Percentiles rank a stretch among this genome's conserved stretches.
Evolutionary conservation across 2,329 filamentous ascomycete species (phyloP).

Genomic region (Chaetomium globosum): DNA sequence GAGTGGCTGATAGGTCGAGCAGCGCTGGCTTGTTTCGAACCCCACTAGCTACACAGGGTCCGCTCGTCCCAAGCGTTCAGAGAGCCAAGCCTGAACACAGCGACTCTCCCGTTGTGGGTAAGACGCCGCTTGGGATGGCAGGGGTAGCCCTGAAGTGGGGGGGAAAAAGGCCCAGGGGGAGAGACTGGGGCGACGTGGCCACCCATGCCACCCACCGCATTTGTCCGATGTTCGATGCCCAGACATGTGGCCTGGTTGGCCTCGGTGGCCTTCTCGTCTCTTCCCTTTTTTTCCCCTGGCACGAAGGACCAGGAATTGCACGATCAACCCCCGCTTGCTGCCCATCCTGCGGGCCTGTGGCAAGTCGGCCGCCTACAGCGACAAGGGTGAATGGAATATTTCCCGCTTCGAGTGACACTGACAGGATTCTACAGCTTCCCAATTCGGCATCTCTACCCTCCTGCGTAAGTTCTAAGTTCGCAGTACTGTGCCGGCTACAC

Average conservation of each 20-base stretch:
- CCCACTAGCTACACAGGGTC: slow-evolving; percentile 27
- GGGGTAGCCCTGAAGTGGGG: slow-evolving; percentile 15
- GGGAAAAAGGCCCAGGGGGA: neutral
- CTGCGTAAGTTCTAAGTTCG: neutral
- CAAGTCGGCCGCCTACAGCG: slow-evolving; percentile 18
- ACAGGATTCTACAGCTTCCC: neutral
- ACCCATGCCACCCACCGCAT: neutral
- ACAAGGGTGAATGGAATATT: neutral
- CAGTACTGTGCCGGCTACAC: neutral
- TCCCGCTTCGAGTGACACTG: neutral
- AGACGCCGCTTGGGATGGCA: slow-evolving; percentile 15
- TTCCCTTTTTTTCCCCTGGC: neutral
- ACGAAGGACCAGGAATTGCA: slow-evolving; percentile 4
- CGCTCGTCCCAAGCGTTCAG: slow-evolving; percentile 28
- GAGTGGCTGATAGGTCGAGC: slow-evolving; percentile 9
- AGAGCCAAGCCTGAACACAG: slow-evolving; percentile 15
- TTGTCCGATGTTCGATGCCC: neutral
- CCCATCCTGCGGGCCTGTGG: slow-evolving; percentile 20
- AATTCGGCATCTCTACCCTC: neutral
- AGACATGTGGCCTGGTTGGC: neutral
- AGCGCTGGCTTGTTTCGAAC: slow-evolving; percentile 33
- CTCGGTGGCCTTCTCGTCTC: neutral
- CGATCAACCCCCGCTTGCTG: slow-evolving; percentile 9
- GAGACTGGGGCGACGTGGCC: neutral
- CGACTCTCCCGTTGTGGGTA: slow-evolving; percentile 23